Base-by-base conservation (phyloP, 1,139 yeast species). In the Kodamaea ohmeri region DNA sequence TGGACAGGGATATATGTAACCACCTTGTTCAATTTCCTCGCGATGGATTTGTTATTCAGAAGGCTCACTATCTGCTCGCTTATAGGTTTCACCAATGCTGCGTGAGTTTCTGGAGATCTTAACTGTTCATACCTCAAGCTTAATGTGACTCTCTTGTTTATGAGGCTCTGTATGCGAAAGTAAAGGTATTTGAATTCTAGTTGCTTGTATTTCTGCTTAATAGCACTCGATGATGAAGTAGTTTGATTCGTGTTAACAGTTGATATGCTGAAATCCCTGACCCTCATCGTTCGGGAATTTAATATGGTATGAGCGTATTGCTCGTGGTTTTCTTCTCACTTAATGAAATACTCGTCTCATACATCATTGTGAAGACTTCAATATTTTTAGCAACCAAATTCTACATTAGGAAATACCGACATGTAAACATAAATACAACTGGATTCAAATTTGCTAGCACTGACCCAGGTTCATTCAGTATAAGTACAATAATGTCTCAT, bases 101-200 rank as follows among this genome's bases (percentile, higher is more conserved):
- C 52, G 40, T 74, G 67, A 25, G 73, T 68, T 50, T 75, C 82
- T 2, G 81, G 83, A 2, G 77, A 60, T 42, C 71, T 70, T 41
- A 78, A 58, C 53, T 76, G 83, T 45, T 78, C 83, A 52, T 74
- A 74, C 39, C 73, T 76, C 44, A 78, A 61, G 40, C 73, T 66
- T 18, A 76, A 54, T 31, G 63, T 70, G 13, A 78, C 76, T 35
- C 66, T 60, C 22, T 64, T 60, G 47, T 68, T 66, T 30, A 72
- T 52, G 20, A 61, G 50, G 35, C 54, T 57, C 46, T 68, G 74
- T 34, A 67, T 45, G 35, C 58, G 62, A 48, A 67, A 67, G 47
- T 68, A 70, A 8, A 65, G 52, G 35, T 56, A 63, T 43, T 66
- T 67, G 56, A 68, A 70, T 45, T 69, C 73, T 16, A 61, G 46